Evolutionary conservation across 1,139 yeast genomes (phyloP), one percentile per base, ranked within the genome.

Genomic region (Zygoascus sp.): DNA sequence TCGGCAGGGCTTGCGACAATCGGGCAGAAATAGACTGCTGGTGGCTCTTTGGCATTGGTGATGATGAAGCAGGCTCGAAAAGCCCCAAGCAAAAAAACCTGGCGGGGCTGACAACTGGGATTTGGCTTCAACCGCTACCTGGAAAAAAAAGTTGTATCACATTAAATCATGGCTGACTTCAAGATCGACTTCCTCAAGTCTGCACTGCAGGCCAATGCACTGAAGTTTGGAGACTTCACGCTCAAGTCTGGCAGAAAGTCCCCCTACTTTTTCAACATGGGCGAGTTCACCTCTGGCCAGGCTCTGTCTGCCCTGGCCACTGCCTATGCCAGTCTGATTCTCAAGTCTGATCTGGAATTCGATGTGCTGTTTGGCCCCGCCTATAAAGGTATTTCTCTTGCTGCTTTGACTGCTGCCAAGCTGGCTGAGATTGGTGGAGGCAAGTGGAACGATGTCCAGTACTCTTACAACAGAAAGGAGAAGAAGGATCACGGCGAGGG

Each of bases 401-500:
- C 96, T 46, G 96, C 98, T 7, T 78, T 90, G 51, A 88, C 96
- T 9, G 88, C 87, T 48, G 89, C 94, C 49, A 90, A 92, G 67
- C 75, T 92, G 55, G 95, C 94, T 30, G 97, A 92, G 68, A 74
- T 89, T 56, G 92, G 86, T 51, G 49, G 47, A 10, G 89, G 89
- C n/a, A 77, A 77, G 52, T 86, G 81, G 65, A 64, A 76, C 50
- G 73, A 82, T 40, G 46, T 69, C 32, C 73, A 66, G 53, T 70
- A 69, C 48, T 72, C 74, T 8, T 70, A 67, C 59, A 71, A 70
- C 61, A 63, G 75, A 23, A 70, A 70, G 58, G 98, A 92, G 68
- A 87, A 85, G 75, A 92, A 92, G 70, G 97, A 90, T 61, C 98
- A 92, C 65, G 98, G 98, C 47, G 98, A 92, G 72, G 98, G 98